Evolutionary conservation across 257 asterid species (phyloP), one percentile per base, ranked within the genome.

Genomic region (Agastache rugosa): DNA sequence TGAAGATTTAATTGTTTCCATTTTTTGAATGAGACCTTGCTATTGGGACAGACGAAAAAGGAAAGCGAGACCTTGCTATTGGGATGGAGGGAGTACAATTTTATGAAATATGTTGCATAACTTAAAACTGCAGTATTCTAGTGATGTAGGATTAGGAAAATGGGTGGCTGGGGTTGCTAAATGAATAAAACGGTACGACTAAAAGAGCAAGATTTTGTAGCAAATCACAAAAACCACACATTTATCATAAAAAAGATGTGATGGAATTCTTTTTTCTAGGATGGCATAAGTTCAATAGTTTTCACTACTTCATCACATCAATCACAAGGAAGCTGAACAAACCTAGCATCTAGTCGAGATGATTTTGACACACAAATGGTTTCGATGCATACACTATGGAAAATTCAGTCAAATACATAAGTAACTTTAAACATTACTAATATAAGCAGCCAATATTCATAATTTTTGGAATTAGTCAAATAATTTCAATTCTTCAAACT

Each of bases 141-240:
- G 48, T 48, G 34, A 23, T 14, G 1, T 15, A 3, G 25, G 20
- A 74, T 1, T 20, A 2, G 39, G 29, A 74, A 35, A 41, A 63
- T 10, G 72, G 58, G 47, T 63, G 48, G 44, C 17, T 19, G 47
- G 19, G 72, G 55, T 16, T 51, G 58, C 65, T 50, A 35, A 63
- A 37, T 35, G 34, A 34, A 45, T 45, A 35, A 63, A 41, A 23
- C 27, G 39, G 19, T 7, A 19, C 5, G 2, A 17, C 8, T 34
- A 14, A 35, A 27, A 47, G 10, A 47, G 3, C 31, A 74, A 53
- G 58, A 63, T 35, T 35, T 16, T 14, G 2, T 10, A 53, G 58
- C 22, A 50, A 23, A 41, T 20, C 3, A 17, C 3, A 3, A 64
- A 62, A 73, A 62, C 37, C 50, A 22, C 48, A 61, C 70, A 47